Base-by-base conservation (phyloP, 1,284 basidiomycete genomes). In the Mycosarcoma mackinlayi region DNA sequence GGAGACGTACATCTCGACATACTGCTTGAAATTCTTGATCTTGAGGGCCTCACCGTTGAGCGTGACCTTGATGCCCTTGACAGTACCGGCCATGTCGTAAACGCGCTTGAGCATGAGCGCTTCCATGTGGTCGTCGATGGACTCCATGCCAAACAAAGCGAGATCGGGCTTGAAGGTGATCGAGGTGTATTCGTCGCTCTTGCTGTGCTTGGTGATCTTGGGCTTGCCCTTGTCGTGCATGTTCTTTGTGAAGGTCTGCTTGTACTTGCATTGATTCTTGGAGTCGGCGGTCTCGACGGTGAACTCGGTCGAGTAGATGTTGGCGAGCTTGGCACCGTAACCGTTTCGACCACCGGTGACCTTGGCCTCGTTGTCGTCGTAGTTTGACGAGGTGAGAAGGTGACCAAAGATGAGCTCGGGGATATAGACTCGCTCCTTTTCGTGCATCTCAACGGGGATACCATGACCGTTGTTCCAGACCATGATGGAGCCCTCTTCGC, bases 351-450 rank as follows among this genome's bases (percentile, higher is more conserved):
- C 96, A 85, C 96, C 96, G 1, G 94, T 97, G 45, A 98, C 88
- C 85, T 98, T 98, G 87, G 94, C 97, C 85, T 98, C 94, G 83
- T 94, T 92, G 79, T 98, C 96, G 83, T 99, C 95, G 81, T 97
- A 98, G 85, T 98, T 98, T 57, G 94, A 96, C 19, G 92, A 94
- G 0, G 96, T 94, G 39, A 98, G 87, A 30, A 98, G 87, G 83
- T 97, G 90, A 16, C 95, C 96, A 80, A 99, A 99, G 79, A 98
- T 98, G 68, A 99, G 88, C 80, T 98, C 94, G 0, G 96, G 96
- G 63, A 99, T 98, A 84, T 93, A 96, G 37, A 96, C 91, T 77
- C 91, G 91, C 85, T 98, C 94, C 78, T 89, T 91, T 25, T 89
- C 89, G 84, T 98, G 95, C 75, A 96, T 92, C 84, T 98, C 78